Conservation (phyloP, 2,329 filamentous ascomycete genomes). For the Paecilomyces variotii region DNA sequence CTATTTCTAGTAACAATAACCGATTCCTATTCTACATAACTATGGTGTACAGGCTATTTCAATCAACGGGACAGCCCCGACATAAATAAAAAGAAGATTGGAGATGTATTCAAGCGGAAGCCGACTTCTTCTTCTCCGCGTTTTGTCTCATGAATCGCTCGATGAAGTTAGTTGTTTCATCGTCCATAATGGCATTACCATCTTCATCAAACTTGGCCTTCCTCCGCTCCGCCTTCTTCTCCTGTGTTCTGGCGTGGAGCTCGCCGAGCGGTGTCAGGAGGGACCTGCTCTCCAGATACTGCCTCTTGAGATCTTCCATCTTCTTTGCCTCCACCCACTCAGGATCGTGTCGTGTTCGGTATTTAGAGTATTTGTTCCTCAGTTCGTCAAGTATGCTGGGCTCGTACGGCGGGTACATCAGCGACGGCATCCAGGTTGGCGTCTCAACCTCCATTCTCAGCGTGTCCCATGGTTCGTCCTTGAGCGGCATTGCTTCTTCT, state of each 20-base stretch:
- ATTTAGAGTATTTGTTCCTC: slow-evolving; percentile 71
- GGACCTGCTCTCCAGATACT: slow-evolving; percentile 36
- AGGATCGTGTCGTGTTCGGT: slow-evolving; percentile 70
- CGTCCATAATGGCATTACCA: slow-evolving; percentile 28
- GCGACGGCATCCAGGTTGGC: slow-evolving; percentile 67
- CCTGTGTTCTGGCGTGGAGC: slow-evolving; percentile 26
- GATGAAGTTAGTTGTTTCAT: slow-evolving; percentile 28
- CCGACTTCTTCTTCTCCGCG: slow-evolving; percentile 8
- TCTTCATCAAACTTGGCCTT: slow-evolving; percentile 27
- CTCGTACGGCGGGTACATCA: slow-evolving; percentile 73
- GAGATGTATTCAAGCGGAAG: slow-evolving; percentile 3
- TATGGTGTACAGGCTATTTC: slow-evolving; percentile 14
- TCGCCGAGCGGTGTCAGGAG: slow-evolving; percentile 43
- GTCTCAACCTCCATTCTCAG: slow-evolving; percentile 66
- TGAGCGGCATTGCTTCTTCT: slow-evolving; percentile 40
- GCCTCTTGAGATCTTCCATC: slow-evolving; percentile 46
- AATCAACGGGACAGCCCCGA: background rate
- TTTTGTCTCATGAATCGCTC: slow-evolving; percentile 25
- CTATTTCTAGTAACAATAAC: slow-evolving; percentile 5
- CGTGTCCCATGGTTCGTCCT: slow-evolving; percentile 61
- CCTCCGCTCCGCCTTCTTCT: slow-evolving; percentile 28
- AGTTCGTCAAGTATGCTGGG: slow-evolving; percentile 73
- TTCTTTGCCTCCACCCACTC: slow-evolving; percentile 62
- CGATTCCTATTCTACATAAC: slow-evolving; percentile 19
- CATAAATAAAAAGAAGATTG: background rate